Conservation (phyloP, 225 moss, liverwort and hornwort genomes). For the Pseudoscleropodium purum region DNA sequence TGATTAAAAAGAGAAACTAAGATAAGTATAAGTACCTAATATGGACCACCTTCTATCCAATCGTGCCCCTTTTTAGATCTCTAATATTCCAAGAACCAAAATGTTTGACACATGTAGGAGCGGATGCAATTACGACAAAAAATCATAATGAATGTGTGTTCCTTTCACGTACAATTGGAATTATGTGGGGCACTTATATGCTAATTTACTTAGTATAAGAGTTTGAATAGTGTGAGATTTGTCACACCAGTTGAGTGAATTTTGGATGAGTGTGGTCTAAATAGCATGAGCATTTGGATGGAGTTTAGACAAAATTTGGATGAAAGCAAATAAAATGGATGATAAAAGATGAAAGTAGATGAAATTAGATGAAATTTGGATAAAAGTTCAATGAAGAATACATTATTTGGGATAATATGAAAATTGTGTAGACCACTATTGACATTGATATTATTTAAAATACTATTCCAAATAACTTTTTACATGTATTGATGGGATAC, state of each 20-base stretch:
- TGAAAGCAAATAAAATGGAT: not conserved
- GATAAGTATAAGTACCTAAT: not conserved
- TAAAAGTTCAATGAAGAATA: not conserved
- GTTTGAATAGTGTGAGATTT: not conserved
- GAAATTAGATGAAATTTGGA: not conserved
- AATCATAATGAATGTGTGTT: rapidly evolving
- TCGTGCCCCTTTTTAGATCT: not conserved
- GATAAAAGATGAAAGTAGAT: no score
- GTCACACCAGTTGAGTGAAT: rapidly evolving
- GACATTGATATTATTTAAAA: not conserved
- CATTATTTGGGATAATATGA: not conserved
- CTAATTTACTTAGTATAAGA: not conserved
- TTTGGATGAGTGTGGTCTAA: not conserved
- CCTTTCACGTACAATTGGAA: not conserved
- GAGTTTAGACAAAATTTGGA: not conserved
- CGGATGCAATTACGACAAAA: no score
- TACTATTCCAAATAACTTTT: not conserved
- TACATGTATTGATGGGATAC: not conserved
- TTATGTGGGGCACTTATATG: rapidly evolving
- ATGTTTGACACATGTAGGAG: not conserved
- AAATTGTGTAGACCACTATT: not conserved
- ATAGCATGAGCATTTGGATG: not conserved
- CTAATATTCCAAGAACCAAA: not conserved
- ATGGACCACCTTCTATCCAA: not conserved
- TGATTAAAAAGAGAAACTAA: no score